Evolutionary conservation across 1,284 basidiomycete genomes (phyloP), one percentile per base, ranked within the genome.

Genomic region (Pseudozyma hubeiensis): DNA sequence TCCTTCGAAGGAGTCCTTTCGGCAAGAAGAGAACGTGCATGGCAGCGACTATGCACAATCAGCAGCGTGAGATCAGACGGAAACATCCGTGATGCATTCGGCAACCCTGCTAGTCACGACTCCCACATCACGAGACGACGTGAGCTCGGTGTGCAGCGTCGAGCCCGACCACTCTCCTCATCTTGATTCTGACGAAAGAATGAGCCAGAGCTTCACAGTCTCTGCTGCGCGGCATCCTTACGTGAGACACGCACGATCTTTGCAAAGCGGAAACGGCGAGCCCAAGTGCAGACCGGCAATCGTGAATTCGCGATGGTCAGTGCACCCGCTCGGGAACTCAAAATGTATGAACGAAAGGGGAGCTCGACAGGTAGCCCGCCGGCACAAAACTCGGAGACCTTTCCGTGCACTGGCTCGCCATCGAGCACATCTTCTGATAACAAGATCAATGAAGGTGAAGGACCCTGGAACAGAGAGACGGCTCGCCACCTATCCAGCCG

Each of bases 381-480:
- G 49, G 49, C 35, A 39, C 19, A 40, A 51, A 51, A 19, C 13
- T 39, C 49, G 49, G 49, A 51, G 48, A 49, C 16, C n/a, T 41
- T 41, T 41, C 16, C 35, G 10, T 37, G 10, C 14, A 3, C 40
- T 7, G n/a, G 16, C 11, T n/a, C 7, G 40, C 11, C 11, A 41
- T 41, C 40, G 40, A 2, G 11, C 48, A 35, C 7, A 3, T 29
- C 44, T 46, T 30, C 19, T 41, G 48, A 49, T 49, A 49, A 49
- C 48, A 7, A 49, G 34, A 49, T 35, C 47, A 35, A 35, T 30
- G n/a, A 49, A 34, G n/a, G 31, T 17, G n/a, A n/a, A 10, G 33
- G 24, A 46, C 29, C 30, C 37, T 14, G 30, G 30, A 29, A 41
- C 2, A 41, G 35, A 9, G 24, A 24, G 2, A 14, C 14, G 35